phyloP scores from a whole-genome alignment of 345 rosid genomes.

The Psidium friedrichsthalianum region DNA sequence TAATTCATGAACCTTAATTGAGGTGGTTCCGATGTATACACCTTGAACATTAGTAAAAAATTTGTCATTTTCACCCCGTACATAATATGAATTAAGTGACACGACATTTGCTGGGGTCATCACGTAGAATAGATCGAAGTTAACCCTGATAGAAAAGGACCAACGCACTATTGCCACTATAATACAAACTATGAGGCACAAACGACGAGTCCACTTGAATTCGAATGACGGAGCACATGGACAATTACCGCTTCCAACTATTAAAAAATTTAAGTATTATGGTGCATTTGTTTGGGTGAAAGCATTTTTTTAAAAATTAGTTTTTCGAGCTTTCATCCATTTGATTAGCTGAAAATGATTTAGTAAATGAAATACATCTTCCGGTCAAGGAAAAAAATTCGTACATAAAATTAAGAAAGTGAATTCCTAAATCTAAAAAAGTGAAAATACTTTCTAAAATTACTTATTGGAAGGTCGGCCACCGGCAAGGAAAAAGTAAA shows the following conservation, averaged over 20 bases:
- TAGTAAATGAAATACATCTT: too few relatives aligned
- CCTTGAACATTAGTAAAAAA: background rate
- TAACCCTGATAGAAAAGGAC: background rate
- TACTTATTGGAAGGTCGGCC: too few relatives aligned
- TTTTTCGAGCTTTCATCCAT: too few relatives aligned
- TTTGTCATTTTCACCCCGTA: background rate
- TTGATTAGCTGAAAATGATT: too few relatives aligned
- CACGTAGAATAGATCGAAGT: background rate
- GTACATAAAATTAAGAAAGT: too few relatives aligned
- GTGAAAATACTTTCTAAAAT: too few relatives aligned
- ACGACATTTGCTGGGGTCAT: background rate
- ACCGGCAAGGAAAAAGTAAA: too few relatives aligned
- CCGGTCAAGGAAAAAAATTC: too few relatives aligned
- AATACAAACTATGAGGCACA: background rate
- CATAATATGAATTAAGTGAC: background rate
- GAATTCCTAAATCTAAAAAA: too few relatives aligned
- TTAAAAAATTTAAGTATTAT: background rate
- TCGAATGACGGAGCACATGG: rapidly evolving
- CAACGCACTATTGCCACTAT: background rate
- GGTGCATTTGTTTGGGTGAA: too few relatives aligned
- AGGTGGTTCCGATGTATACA: background rate
- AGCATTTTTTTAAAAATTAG: too few relatives aligned
- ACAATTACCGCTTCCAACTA: background rate
- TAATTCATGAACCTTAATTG: background rate
- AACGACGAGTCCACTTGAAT: background rate